Evolutionary conservation across 1,139 yeast genomes (phyloP).

Genomic region (Suhomyces kunorum): DNA sequence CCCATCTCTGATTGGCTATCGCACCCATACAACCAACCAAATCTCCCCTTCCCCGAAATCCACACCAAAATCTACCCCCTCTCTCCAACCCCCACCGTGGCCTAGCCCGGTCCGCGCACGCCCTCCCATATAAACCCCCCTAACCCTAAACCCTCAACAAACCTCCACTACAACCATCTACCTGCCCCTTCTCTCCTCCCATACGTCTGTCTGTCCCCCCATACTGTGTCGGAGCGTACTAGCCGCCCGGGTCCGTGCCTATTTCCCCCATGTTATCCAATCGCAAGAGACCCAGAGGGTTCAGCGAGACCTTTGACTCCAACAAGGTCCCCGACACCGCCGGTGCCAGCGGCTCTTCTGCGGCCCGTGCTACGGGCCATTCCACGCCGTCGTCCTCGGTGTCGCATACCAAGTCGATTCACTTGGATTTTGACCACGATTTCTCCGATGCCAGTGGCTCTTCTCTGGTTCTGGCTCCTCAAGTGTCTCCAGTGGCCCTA

Average conservation of each 20-base stretch:
- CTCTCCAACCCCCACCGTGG: background rate
- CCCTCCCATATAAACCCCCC: constrained; percentile 9
- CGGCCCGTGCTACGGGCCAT: background rate
- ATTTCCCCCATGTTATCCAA: constrained; percentile 30
- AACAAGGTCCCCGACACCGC: constrained; percentile 14
- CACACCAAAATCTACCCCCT: too few relatives aligned
- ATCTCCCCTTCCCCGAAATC: too few relatives aligned
- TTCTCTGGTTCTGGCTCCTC: constrained; percentile 16
- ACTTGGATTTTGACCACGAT: constrained; percentile 17
- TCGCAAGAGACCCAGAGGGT: constrained; percentile 51
- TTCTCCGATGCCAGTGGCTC: constrained; percentile 15
- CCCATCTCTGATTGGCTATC: too few relatives aligned
- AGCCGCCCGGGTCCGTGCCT: constrained; percentile 9
- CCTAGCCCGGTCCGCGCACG: constrained; percentile 3
- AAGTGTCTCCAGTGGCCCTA: constrained; percentile 14
- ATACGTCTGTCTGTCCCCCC: background rate
- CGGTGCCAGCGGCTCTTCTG: constrained; percentile 2
- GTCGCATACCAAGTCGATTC: constrained; percentile 12
- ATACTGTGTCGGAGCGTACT: constrained; percentile 4
- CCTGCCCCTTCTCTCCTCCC: background rate
- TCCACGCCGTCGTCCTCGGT: constrained; percentile 9
- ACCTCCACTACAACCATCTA: too few relatives aligned
- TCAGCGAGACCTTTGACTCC: constrained; percentile 42
- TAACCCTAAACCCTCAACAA: constrained; percentile 8
- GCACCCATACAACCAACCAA: too few relatives aligned